These are phyloP conservation scores for Parietaria judaica DNA, from an alignment of 306 rosid species.

Conservation along the genomic window DNA sequence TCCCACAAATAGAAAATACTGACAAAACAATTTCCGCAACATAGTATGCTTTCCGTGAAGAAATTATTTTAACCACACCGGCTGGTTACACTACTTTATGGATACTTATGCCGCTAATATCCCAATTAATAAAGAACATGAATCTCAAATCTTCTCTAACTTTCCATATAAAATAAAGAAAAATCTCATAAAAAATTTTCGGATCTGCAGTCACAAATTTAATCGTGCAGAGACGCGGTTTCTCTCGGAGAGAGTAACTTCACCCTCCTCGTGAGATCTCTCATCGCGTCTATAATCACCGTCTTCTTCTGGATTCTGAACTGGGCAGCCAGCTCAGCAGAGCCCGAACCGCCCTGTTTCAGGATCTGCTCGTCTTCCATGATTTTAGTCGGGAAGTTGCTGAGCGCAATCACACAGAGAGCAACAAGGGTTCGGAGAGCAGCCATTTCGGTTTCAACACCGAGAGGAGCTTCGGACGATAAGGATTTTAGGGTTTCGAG, in stretches of 20 bases:
- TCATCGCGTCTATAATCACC: conserved; percentile 60
- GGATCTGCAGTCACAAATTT: conserved; percentile 9
- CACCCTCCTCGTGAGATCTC: conserved; percentile 66
- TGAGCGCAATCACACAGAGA: conserved; percentile 74
- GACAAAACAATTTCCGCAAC: too few species aligned
- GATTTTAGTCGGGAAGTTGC: conserved; percentile 85
- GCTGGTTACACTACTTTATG: too few species aligned
- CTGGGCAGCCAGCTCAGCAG: conserved; percentile 61
- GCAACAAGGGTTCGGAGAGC: conserved; percentile 65
- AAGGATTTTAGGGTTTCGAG: conserved; percentile 52
- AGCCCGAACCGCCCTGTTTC: conserved; percentile 45
- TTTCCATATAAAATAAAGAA: not conserved
- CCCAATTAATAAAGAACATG: too few species aligned
- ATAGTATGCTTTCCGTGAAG: too few species aligned
- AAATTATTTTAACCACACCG: not conserved
- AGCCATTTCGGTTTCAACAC: conserved; percentile 61
- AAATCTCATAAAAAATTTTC: not conserved
- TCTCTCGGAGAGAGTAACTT: conserved; percentile 56
- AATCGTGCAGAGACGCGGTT: conserved; percentile 33
- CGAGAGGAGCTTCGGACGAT: conserved; percentile 76
- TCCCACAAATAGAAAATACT: too few species aligned
- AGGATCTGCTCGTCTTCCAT: conserved; percentile 72
- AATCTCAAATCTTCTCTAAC: too few species aligned
- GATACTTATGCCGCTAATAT: too few species aligned
- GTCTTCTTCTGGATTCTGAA: conserved; percentile 84